Percentiles rank a stretch among this genome's conserved stretches.
phyloP scores from a whole-genome alignment of 805 yeast species.

The Nakazawaea pomicola region DNA sequence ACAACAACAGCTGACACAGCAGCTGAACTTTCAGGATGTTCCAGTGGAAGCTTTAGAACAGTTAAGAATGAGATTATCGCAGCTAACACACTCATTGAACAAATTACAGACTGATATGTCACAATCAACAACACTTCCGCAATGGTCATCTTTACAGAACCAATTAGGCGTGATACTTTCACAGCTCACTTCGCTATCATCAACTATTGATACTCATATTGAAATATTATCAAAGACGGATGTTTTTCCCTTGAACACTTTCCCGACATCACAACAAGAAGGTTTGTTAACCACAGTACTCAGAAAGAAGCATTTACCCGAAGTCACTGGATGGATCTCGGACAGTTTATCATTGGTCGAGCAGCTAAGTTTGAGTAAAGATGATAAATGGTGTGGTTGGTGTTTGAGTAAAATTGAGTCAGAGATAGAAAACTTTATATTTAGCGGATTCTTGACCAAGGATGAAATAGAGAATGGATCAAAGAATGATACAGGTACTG shows the following conservation, averaged over 20 bases:
- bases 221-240: conserved; percentile 60
- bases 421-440: conserved; percentile 50
- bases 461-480: conserved; percentile 36
- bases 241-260: conserved; percentile 77
- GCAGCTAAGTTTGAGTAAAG: conserved; percentile 18
- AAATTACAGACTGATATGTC: conserved; percentile 51
- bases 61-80: conserved; percentile 55
- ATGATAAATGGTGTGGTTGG: conserved; percentile 54
- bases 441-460: conserved; percentile 55
- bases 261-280: conserved; percentile 82
- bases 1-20: conserved; percentile 2
- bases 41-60: conserved; percentile 63
- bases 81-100: conserved; percentile 54
- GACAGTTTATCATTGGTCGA: conserved; percentile 15
- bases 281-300: conserved; percentile 78
- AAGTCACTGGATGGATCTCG: conserved; percentile 81
- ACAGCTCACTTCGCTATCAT: conserved; percentile 74
- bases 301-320: conserved; percentile 86
- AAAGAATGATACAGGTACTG: background rate
- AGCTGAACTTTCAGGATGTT: conserved; percentile 29
- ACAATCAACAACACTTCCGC: conserved; percentile 34
- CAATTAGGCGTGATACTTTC: conserved; percentile 82
- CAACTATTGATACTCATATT: conserved; percentile 57
- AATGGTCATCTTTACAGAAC: conserved; percentile 66
- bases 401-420: conserved; percentile 40